phyloP scores from a whole-genome alignment of 2,329 filamentous ascomycete species.

The Dothidotthia symphoricarpi region DNA sequence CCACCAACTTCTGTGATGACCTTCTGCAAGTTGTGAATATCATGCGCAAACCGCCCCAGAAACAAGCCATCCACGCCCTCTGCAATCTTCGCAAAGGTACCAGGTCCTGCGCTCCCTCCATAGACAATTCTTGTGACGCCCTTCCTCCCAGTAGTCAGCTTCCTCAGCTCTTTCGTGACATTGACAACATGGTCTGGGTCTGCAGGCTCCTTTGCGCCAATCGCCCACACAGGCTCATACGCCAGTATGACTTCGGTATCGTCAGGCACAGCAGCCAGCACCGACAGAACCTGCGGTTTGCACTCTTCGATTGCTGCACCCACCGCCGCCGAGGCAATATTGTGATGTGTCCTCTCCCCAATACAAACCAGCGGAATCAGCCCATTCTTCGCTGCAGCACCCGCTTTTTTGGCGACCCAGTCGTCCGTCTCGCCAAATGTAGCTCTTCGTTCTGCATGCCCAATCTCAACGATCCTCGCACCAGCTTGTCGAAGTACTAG shows the following conservation, averaged over 20 bases:
- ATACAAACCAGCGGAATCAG: conserved; percentile 79
- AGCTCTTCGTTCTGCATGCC: conserved; percentile 74
- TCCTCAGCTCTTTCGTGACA: conserved; percentile 65
- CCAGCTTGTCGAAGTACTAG: conserved; percentile 65
- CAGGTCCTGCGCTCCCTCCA: conserved; percentile 78
- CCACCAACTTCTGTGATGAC: conserved; percentile 70
- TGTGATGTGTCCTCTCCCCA: conserved; percentile 62
- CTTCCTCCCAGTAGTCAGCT: conserved; percentile 52
- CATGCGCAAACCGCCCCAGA: conserved; percentile 76
- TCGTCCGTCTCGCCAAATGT: conserved; percentile 74
- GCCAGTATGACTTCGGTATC: conserved; percentile 72
- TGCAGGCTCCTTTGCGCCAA: conserved; percentile 71
- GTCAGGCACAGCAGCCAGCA: conserved; percentile 60
- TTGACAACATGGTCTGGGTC: conserved; percentile 68
- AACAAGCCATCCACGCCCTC: conserved; percentile 77
- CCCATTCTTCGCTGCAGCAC: conserved; percentile 64
- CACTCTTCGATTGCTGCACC: conserved; percentile 65
- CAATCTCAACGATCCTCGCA: conserved; percentile 71
- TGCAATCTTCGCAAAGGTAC: conserved; percentile 66
- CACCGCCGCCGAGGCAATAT: conserved; percentile 50
- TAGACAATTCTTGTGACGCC: conserved; percentile 71
- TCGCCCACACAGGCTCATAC: conserved; percentile 89
- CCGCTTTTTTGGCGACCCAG: conserved; percentile 65
- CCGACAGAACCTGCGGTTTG: conserved; percentile 61
- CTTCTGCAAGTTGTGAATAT: conserved; percentile 67